A percentile compares a stretch with the other conserved stretches of the same genome.
These are phyloP conservation scores for Chenopodium berlandieri DNA, from an alignment of 148 eudicot species.

Conservation along the genomic window DNA sequence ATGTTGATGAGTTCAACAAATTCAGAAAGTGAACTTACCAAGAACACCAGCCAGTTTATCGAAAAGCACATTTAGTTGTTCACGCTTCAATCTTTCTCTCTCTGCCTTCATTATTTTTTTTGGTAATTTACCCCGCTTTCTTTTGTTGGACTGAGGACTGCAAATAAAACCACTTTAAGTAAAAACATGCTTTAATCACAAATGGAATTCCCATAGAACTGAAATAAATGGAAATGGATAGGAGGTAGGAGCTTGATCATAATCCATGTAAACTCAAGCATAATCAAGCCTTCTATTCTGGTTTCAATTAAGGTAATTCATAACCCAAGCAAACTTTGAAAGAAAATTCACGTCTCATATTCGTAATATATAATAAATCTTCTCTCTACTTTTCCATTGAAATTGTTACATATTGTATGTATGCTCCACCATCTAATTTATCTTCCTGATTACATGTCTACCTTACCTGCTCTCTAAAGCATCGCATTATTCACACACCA, in stretches of 20 bases:
- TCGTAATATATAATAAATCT: not conserved
- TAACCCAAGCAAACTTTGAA: not conserved
- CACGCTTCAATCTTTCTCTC: constrained; percentile 86
- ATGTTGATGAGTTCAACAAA: not conserved
- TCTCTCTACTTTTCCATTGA: not conserved
- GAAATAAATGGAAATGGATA: not conserved
- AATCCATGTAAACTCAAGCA: constrained; percentile 7
- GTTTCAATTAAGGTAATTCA: not conserved
- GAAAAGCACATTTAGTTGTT: constrained; percentile 81
- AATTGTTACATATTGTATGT: not conserved
- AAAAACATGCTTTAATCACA: not conserved
- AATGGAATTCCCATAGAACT: not conserved
- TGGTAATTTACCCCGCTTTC: constrained; percentile 52
- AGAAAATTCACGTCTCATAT: not conserved
- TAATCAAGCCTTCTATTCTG: not conserved
- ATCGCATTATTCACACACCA: not conserved
- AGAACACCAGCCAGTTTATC: constrained; percentile 62
- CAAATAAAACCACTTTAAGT: not conserved
- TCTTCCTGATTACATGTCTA: not conserved
- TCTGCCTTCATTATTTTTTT: constrained; percentile 72
- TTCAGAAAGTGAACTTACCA: constrained; percentile 42
- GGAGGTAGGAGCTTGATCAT: not conserved
- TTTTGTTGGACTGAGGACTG: constrained; percentile 52
- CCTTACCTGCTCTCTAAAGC: not conserved
- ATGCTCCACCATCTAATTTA: not conserved